Base-by-base conservation (phyloP, 2,329 filamentous ascomycete genomes). In the Coniochaeta sp. region DNA sequence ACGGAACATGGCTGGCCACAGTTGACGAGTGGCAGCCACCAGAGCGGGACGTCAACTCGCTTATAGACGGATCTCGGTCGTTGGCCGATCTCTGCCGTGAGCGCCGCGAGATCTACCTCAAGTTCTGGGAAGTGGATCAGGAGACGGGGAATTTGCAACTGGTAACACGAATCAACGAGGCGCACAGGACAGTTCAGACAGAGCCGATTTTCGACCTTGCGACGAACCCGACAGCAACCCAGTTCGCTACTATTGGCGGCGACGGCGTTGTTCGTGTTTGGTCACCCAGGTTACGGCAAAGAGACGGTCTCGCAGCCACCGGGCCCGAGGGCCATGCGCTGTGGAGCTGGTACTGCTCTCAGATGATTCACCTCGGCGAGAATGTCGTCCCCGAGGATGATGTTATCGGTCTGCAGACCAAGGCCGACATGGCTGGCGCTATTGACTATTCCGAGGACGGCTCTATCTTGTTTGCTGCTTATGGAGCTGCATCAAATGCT, bases 11-110 rank as follows among this genome's bases (percentile, higher is more conserved):
- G 91, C 78, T 99, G 52, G 91, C 87, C 4, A 96, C 90, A 1
- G 81, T 95, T 1, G 94, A 99, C 64, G 88, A 91, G 62, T 99
- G 94, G 94, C 78, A 79, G 49, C 91, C 91, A 1, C 82, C 88
- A 9, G 70, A 73, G 12, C 73, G 79, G 54, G 91, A 96, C 62
- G 69, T 88, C 13, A 77, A 81, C 33, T 77, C 78, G 52, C 66
- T 87, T 8, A 72, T 73, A 18, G 69, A 67, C 35, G 67, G 64
- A n/a, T 63, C 67, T 50, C 68, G 62, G 47, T 59, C 60, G 6
- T 51, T 59, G 61, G 53, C 67, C 55, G 75, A 71, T 49, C 75
- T 81, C 52, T 67, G 73, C 27, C 69, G 70, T 28, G 75, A 77
- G 55, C 76, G 74, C 55, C 78, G 78, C 40, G 92, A 97, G 65